These are phyloP conservation scores for Styphnolobium japonicum DNA, from an alignment of 306 rosid genomes.

Conservation along the genomic window DNA sequence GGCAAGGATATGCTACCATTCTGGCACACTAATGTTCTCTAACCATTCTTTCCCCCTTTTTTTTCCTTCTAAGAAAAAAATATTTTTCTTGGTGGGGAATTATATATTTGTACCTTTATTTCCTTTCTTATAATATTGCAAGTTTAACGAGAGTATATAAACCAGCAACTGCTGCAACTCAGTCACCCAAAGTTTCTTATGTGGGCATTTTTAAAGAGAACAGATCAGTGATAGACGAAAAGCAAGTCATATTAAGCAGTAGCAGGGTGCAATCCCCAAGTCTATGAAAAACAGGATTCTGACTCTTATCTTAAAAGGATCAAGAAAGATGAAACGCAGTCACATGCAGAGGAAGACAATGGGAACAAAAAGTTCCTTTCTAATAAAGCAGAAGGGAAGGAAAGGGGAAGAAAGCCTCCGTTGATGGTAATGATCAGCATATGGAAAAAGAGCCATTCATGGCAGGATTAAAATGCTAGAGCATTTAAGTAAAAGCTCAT, in stretches of 20 bases:
- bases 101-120: neutral
- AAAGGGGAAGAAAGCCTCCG: neutral
- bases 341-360: slow-evolving; percentile 1
- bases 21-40: neutral
- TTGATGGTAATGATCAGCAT: slow-evolving; percentile 12
- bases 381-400: neutral
- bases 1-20: neutral
- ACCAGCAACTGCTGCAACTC: neutral
- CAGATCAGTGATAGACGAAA: neutral
- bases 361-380: neutral
- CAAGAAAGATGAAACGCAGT: slow-evolving; percentile 12
- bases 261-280: neutral
- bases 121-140: neutral
- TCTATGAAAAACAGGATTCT: slow-evolving; percentile 1
- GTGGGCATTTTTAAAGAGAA: neutral
- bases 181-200: neutral
- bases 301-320: neutral
- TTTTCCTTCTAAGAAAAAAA: neutral
- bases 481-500: slow-evolving; percentile 13
- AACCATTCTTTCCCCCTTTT: neutral
- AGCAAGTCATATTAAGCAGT: neutral
- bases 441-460: neutral
- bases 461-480: neutral
- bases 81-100: neutral
- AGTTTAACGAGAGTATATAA: neutral